Conservation (phyloP, 306 rosid genomes). For the Urtica urens region DNA sequence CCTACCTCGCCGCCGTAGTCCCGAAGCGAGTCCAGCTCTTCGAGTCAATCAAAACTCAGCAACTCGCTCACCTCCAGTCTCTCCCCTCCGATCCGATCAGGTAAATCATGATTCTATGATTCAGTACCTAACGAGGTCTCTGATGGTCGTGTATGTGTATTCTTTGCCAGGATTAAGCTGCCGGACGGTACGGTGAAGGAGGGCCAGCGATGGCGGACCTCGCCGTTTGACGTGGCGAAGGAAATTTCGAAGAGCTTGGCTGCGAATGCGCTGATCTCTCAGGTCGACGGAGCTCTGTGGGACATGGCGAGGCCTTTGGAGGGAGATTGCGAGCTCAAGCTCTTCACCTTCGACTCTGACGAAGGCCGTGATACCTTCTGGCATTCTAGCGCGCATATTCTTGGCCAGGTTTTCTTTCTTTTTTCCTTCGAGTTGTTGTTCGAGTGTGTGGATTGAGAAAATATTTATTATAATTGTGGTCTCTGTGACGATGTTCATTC, state of each 20-base stretch:
- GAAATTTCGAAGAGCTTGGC: conserved; percentile 77
- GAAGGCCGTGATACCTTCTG: conserved; percentile 95
- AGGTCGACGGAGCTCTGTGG: conserved; percentile 82
- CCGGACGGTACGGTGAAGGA: conserved; percentile 60
- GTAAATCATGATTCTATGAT: conserved; percentile 11
- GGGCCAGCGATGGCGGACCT: conserved; percentile 59
- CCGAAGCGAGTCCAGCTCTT: conserved; percentile 59
- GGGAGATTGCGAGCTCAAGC: conserved; percentile 52
- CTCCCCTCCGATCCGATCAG: conserved; percentile 70
- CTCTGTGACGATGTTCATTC: conserved; percentile 18
- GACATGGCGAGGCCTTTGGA: conserved; percentile 79
- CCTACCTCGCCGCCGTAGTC: conserved; percentile 40
- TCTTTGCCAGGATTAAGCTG: conserved; percentile 39
- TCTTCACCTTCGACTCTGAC: conserved; percentile 56
- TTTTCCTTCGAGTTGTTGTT: neutral
- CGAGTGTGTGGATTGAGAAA: neutral
- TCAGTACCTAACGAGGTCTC: no score
- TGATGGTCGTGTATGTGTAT: neutral
- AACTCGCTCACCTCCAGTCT: conserved; percentile 28
- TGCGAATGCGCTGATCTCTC: conserved; percentile 59
- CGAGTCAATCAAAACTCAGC: conserved; percentile 38
- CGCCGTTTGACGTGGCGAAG: conserved; percentile 69
- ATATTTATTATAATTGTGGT: neutral
- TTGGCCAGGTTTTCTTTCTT: conserved; percentile 54
- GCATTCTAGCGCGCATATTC: conserved; percentile 99